Percentiles rank a stretch among this genome's conserved stretches.
phyloP scores from a whole-genome alignment of 1,284 basidiomycete species.

The Trametes sp. region DNA sequence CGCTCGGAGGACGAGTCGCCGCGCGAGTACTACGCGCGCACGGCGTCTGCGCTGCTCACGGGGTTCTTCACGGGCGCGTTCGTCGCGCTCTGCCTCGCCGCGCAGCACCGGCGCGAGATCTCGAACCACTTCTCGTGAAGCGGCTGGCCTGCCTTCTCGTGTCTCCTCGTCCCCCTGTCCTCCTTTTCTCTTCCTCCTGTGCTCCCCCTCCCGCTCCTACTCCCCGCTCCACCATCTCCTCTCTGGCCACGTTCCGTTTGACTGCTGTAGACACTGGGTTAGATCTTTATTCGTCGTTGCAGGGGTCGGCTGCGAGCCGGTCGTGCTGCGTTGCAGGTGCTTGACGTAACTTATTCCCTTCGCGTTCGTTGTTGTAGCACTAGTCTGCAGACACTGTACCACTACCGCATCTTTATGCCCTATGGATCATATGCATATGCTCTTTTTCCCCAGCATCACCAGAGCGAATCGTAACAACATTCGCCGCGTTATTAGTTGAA shows the following conservation, averaged over 20 bases:
- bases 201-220: background rate
- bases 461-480: no score
- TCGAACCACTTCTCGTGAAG: conserved; percentile 44
- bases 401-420: conserved; percentile 5
- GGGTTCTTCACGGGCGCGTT: conserved; percentile 48
- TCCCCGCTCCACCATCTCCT: background rate
- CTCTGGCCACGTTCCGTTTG: background rate
- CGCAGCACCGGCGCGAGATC: conserved; percentile 44
- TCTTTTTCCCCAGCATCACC: background rate
- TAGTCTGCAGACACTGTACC: conserved; percentile 7
- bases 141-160: background rate
- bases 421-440: conserved; percentile 5
- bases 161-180: background rate
- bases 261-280: background rate
- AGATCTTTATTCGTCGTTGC: background rate
- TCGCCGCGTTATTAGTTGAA: no score
- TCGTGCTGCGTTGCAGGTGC: background rate
- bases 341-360: conserved; percentile 18
- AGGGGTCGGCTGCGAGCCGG: background rate
- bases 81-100: conserved; percentile 45
- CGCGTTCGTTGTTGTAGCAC: conserved; percentile 14
- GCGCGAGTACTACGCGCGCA: conserved; percentile 39
- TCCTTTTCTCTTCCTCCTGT: background rate
- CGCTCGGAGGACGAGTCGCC: conserved; percentile 17
- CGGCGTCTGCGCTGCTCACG: conserved; percentile 46